Evolutionary conservation across 768 basidiomycete species (phyloP).

Genomic region (Xerocomellus intermedius): DNA sequence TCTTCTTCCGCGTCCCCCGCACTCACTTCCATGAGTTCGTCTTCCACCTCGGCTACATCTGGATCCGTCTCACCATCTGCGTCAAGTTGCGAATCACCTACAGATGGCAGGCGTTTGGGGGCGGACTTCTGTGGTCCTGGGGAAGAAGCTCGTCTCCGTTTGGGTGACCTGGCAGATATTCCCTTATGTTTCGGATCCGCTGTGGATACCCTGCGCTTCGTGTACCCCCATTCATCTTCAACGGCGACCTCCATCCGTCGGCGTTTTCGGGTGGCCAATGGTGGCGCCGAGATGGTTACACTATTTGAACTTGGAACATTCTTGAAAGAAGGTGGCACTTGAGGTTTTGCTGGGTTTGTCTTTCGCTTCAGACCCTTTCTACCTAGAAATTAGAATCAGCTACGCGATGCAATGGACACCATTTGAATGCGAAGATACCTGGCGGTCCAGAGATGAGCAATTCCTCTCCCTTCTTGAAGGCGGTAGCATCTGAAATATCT

Average conservation of each 20-base stretch:
- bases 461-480: conserved; percentile 55
- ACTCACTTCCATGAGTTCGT: conserved; percentile 29
- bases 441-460: conserved; percentile 59
- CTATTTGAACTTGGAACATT: conserved; percentile 8
- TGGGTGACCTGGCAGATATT: conserved; percentile 4
- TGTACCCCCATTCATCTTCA: conserved; percentile 9
- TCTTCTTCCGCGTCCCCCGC: conserved; percentile 20
- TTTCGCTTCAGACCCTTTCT: conserved; percentile 20
- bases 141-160: conserved; percentile 30
- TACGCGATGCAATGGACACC: background rate
- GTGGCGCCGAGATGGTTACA: conserved; percentile 21
- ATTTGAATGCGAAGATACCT: conserved; percentile 35
- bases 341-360: conserved; percentile 10
- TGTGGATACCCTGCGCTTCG: conserved; percentile 13
- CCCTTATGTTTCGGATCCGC: conserved; percentile 5
- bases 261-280: conserved; percentile 23
- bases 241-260: conserved; percentile 12
- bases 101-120: conserved; percentile 20
- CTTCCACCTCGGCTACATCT: conserved; percentile 39
- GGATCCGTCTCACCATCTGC: conserved; percentile 35
- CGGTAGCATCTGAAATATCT: conserved; percentile 45
- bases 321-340: conserved; percentile 5
- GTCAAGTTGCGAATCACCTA: conserved; percentile 31
- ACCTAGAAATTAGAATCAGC: conserved; percentile 15
- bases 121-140: conserved; percentile 24